Evolutionary conservation across 225 moss, liverwort and hornwort species (phyloP), one percentile per base, ranked within the genome.

Genomic region (Marchantia paleacea): DNA sequence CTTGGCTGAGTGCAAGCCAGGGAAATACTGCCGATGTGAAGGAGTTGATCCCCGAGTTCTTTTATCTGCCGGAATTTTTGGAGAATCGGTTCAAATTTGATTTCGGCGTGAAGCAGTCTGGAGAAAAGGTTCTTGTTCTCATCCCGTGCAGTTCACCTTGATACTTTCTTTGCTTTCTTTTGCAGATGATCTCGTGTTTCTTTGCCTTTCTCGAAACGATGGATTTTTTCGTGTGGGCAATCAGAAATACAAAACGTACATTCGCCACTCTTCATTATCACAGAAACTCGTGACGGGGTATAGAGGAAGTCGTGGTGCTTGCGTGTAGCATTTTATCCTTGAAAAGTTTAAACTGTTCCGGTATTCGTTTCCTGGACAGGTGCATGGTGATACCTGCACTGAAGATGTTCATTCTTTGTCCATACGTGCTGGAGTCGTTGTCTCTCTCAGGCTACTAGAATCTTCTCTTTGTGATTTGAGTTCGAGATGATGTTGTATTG

Each of bases 1-100:
- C 99, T 3, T 99, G 99, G 99, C 83, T 89, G 3, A 91, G 99
- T 85, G 99, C 99, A 67, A 99, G 95, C 75, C 94, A 99, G 85
- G 99, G 99, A 81, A 95, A 99, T 79, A 99, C 99, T 82, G 99
- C 99, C 47, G 99, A 99, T 88, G 99, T 99, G 50, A 99, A 99
- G 80, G 99, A 99, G 87, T 94, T 99, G 65, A 92, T 99, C 51
- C 99, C 99, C 26, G 99, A 99, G 89, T 99, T 99, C 81, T 99
- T 94, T 77, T 99, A 95, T 82, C 80, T 95, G 25, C 95, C 99
- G 24, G 99, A 99, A 84, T 99, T 99, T 75, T 80, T 99, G 62
- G 95, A 99, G 61, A 99, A 99, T 84, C 90, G 87, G 16, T 99
- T 94, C 61, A 82, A 92, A 62, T 92, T 99, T 74, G 92, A 95